Evolutionary conservation across 352 stramenopile genomes (phyloP), one percentile per base, ranked within the genome.

Genomic region (Phytophthora pluvialis): DNA sequence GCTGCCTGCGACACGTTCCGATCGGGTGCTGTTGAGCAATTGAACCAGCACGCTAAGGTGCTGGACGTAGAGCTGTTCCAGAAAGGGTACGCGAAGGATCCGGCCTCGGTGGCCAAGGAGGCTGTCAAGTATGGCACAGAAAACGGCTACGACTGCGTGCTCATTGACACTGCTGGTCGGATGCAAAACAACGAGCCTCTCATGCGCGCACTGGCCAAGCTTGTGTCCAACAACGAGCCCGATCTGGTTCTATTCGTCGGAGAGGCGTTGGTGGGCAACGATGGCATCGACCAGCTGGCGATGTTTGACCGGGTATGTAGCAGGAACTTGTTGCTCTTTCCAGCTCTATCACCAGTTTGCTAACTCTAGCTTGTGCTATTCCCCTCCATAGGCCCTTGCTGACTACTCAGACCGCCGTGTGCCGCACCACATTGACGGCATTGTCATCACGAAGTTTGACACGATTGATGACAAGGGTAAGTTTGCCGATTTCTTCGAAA

Each of bases 381-480:
- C 13, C 45, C 12, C 43, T 45, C 12, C 29, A 59, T 40, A 94
- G 88, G 88, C 89, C 18, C 86, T 97, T 56, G 90, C 90, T n/a
- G 89, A 95, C 85, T 85, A 94, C 90, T 84, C 88, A 66, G 73
- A 96, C 71, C 80, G 78, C 72, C 80, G 88, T 70, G 75, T 89
- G 35, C 88, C 90, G 29, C 94, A 97, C 68, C 83, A 93, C 54
- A 97, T 99, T 46, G 97, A 99, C 79, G 98, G 97, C 50, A 98
- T 99, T 66, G 91, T 99, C 57, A 89, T 99, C 62, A 99, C 98
- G 48, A 99, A 99, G 78, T 99, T 99, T 71, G 98, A 99, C 83
- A 99, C 97, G 9, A 99, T 99, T 51, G 97, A 98, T 64, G 97
- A 99, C 76, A 99, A 99, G 79, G 83, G 84, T 93, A 53, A 21